Evolutionary conservation across 2,329 filamentous ascomycete species (phyloP), one percentile per base, ranked within the genome.

Genomic region (Magnaporthales sp.): DNA sequence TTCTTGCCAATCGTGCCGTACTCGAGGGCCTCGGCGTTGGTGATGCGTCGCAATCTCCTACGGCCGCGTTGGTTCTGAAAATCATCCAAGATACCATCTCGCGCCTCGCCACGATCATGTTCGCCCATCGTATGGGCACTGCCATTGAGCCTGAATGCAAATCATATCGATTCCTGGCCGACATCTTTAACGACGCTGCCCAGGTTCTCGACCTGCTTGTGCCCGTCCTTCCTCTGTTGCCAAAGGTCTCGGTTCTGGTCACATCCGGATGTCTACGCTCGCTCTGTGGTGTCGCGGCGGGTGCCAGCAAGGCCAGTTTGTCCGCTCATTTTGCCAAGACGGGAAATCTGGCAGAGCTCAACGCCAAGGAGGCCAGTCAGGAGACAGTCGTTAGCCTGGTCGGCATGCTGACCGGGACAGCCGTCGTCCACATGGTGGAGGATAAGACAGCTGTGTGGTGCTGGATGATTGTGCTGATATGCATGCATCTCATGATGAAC

Each of bases 341-440:
- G 74, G 91, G 92, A 51, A 98, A 97, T 75, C 79, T 98, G 61
- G 94, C 92, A 1, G 94, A 98, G 76, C 83, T 99, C 67, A 98
- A 97, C 78, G 93, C 94, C 67, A 89, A 97, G 84, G 94, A 98
- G 75, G 93, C 93, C 13, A 96, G 91, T 70, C 95, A 98, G 79
- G 95, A 98, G 78, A 98, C 94, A 0, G 88, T 97, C 24, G 91
- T 99, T 67, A 94, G 92, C 2, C 82, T 98, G 29, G 69, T 97
- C 38, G 95, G 95, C 2, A 93, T 98, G 86, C 83, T 97, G 65
- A 86, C 85, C 15, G 95, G 95, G 0, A 95, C 89, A 63, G 68
- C 96, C 2, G 88, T 97, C 15, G 91, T 98, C 22, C 90, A 90
- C 38, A 81, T 86, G 69, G 86, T 97, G 26, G 86, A 90, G 65